Percentiles rank a stretch among this genome's conserved stretches.
phyloP scores from a whole-genome alignment of 2,329 filamentous ascomycete species.

The Hirsutella rhossiliensis region DNA sequence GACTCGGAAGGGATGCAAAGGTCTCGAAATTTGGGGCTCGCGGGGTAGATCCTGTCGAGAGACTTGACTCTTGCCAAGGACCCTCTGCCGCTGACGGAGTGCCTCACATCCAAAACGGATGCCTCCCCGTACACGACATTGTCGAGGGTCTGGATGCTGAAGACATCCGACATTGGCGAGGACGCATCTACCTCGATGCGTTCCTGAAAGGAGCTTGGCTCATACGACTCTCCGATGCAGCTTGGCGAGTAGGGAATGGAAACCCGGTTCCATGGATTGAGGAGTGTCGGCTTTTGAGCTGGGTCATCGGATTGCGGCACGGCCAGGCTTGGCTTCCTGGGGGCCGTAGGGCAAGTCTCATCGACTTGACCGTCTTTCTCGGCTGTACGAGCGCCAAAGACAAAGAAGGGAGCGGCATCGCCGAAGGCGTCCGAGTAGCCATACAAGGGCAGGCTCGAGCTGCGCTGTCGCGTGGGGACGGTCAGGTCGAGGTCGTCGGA shows the following conservation, averaged over 20 bases:
- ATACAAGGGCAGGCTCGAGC: slow-evolving; percentile 37
- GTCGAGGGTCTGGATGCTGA: slow-evolving; percentile 21
- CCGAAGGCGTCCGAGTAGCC: slow-evolving; percentile 29
- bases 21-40: slow-evolving; percentile 18
- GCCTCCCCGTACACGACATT: slow-evolving; percentile 27
- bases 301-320: slow-evolving; percentile 16
- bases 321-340: slow-evolving; percentile 11
- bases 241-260: slow-evolving; percentile 17
- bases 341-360: slow-evolving; percentile 5
- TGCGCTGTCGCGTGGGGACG: slow-evolving; percentile 26
- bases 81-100: slow-evolving; percentile 9
- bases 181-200: slow-evolving; percentile 10
- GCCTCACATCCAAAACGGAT: slow-evolving; percentile 23
- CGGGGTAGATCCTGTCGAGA: slow-evolving; percentile 21
- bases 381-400: slow-evolving; percentile 27
- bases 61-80: slow-evolving; percentile 22
- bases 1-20: slow-evolving; percentile 13
- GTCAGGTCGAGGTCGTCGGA: slow-evolving; percentile 36
- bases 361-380: slow-evolving; percentile 9
- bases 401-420: slow-evolving; percentile 33
- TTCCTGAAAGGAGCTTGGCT: slow-evolving; percentile 7
- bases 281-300: background rate
- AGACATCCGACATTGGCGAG: slow-evolving; percentile 21
- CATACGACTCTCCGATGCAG: slow-evolving; percentile 22
- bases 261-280: slow-evolving; percentile 8